Base-by-base conservation (phyloP, 2,329 filamentous ascomycete species). In the Xylariaceae sp. region DNA sequence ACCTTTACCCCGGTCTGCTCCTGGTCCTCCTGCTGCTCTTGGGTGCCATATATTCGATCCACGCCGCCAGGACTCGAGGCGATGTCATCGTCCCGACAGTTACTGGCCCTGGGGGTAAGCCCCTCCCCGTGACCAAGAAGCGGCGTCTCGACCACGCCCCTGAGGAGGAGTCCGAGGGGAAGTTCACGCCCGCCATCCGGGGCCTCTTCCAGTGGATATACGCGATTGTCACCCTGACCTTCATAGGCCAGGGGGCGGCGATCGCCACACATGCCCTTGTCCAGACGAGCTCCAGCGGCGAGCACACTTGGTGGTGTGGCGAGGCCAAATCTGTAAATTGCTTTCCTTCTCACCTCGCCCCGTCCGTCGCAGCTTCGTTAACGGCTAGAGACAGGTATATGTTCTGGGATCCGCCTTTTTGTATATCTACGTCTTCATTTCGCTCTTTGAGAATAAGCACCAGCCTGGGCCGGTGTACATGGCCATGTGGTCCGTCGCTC, bases 61-160 rank as follows among this genome's bases (percentile, higher is more conserved):
- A 70, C 55, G 69, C 66, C 40, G 67, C 71, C 19, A 68, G 67
- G 48, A 71, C 66, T 37, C 66, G 69, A 41, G 71, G 73, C 26
- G 65, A 70, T 46, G 55, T 67, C 24, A 57, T 68, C 15, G 60
- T 62, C 36, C 73, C 70, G 15, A 69, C 62, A 21, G 63, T 76
- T 49, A 80, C 73, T 37, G 89, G 89, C n/a, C 88, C 89, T 1
- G 89, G 87, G 40, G 90, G 89, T 50, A 89, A 94, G 61, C 88
- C 88, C 23, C 69, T 96, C 38, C 88, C 88, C n/a, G 59, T 70
- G 34, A 76, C 71, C 43, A 84, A 80, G 58, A 69, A 68, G 59
- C 65, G 69, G 64, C 60, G 73, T 59, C 58, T 63, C 61, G 50
- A 68, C 64, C 61, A 66, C 62, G 54, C 68, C 63, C 57, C 65